These are phyloP conservation scores for Ochromonas danica DNA, from an alignment of 108 stramenopile species.

Conservation along the genomic window DNA sequence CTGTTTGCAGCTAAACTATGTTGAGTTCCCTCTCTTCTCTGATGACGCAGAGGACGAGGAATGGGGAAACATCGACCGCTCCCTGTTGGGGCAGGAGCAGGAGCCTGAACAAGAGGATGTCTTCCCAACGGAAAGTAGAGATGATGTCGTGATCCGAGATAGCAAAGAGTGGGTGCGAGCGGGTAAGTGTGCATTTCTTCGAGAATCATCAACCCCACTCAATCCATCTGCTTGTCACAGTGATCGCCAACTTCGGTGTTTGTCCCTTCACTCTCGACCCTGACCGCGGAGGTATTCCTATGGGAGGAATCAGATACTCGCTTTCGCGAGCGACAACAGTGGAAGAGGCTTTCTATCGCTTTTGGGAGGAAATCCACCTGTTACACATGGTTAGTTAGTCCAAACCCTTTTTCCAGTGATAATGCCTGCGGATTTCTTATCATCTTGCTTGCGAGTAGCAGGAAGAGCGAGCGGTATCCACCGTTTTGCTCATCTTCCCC, in stretches of 20 bases:
- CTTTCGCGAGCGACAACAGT: conserved; percentile 66
- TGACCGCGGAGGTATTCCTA: conserved; percentile 74
- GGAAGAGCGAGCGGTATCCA: conserved; percentile 67
- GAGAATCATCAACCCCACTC: too few relatives aligned
- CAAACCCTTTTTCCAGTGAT: too few relatives aligned
- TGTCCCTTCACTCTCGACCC: conserved; percentile 86
- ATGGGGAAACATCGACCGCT: background rate
- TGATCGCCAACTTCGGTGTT: conserved; percentile 85
- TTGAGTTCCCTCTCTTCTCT: background rate
- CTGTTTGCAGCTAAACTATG: background rate
- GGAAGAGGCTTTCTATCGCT: conserved; percentile 81
- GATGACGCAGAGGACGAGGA: background rate
- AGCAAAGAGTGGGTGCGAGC: too few relatives aligned
- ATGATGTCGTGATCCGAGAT: too few relatives aligned
- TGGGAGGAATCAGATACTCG: conserved; percentile 78
- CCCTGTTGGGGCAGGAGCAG: background rate
- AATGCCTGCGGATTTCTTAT: too few relatives aligned
- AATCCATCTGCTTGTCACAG: too few relatives aligned
- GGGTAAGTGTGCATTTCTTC: too few relatives aligned
- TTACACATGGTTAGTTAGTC: conserved; percentile 56
- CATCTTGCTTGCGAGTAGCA: too few relatives aligned
- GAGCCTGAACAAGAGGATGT: too few relatives aligned
- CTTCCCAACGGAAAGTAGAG: too few relatives aligned
- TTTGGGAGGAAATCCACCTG: conserved; percentile 81
- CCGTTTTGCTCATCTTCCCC: conserved; percentile 78